Conservation (phyloP, 1,284 basidiomycete genomes). For the Takashimella tepidaria region DNA sequence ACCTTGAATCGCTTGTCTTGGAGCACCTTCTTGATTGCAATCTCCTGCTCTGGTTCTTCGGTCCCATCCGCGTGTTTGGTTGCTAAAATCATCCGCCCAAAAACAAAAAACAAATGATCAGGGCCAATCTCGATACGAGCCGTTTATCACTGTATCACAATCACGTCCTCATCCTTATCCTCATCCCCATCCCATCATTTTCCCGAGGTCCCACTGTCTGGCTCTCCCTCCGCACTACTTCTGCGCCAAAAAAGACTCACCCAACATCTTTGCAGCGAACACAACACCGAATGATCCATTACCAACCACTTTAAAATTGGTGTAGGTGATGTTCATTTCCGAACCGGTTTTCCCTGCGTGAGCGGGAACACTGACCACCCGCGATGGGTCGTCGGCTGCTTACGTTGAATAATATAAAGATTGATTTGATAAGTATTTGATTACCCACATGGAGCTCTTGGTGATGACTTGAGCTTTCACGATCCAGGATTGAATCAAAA, state of each 20-base stretch:
- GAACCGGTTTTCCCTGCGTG: constrained; percentile 91
- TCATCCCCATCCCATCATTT: no score
- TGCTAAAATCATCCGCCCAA: no score
- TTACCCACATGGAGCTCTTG: constrained; percentile 31
- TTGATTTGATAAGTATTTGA: not conserved
- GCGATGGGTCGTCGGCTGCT: constrained; percentile 78
- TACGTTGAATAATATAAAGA: constrained; percentile 1
- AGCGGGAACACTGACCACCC: constrained; percentile 89
- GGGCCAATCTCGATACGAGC: no score
- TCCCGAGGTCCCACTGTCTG: no score
- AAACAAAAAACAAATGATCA: no score
- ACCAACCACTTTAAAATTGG: constrained; percentile 96
- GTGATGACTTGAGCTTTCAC: constrained; percentile 20
- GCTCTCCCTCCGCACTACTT: no score
- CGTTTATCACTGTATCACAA: no score
- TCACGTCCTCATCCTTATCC: no score
- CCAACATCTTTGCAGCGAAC: constrained; percentile 62
- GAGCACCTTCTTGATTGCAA: constrained; percentile 99
- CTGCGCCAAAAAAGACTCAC: no score
- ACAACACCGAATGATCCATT: constrained; percentile 99
- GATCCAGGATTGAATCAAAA: constrained; percentile 30
- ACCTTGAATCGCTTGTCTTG: constrained; percentile 99
- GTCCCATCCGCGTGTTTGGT: constrained; percentile 38
- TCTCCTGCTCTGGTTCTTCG: constrained; percentile 70
- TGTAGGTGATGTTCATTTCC: constrained; percentile 84